phyloP scores from a whole-genome alignment of 352 stramenopile species.

The Pythium sp. region DNA sequence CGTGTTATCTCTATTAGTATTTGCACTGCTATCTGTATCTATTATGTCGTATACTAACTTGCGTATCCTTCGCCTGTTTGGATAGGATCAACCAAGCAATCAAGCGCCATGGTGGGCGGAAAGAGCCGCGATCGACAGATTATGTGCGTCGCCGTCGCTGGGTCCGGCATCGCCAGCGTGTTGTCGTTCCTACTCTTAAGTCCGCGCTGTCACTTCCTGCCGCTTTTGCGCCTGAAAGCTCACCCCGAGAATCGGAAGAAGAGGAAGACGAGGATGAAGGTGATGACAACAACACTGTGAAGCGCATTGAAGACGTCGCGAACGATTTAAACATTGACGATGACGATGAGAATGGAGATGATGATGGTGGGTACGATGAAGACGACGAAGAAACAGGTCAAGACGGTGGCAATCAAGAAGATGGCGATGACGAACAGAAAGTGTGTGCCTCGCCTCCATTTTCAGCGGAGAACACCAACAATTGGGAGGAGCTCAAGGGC shows the following conservation, averaged over 20 bases:
- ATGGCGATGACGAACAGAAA: constrained; percentile 2
- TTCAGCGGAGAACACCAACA: constrained; percentile 2
- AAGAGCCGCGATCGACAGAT: constrained; percentile 51
- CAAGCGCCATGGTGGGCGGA: constrained; percentile 54
- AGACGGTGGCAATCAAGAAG: constrained; percentile 3
- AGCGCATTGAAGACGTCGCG: constrained; percentile 3
- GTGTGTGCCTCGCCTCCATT: constrained; percentile 7
- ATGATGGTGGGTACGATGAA: constrained; percentile 29
- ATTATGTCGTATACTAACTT: neutral
- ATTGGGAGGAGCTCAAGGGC: constrained; percentile 8
- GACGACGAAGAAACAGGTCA: constrained; percentile 20
- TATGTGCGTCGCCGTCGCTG: constrained; percentile 69
- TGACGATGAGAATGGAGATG: constrained; percentile 24
- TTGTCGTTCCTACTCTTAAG: constrained; percentile 7
- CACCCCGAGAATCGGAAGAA: neutral
- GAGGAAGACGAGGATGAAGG: constrained; percentile 4
- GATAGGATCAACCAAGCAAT: constrained; percentile 58
- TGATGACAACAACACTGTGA: neutral
- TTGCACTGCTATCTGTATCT: neutral
- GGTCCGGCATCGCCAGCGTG: constrained; percentile 49
- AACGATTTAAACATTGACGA: constrained; percentile 24
- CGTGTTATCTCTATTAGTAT: neutral
- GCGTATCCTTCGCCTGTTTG: neutral
- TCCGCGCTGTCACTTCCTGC: neutral
- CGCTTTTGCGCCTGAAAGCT: neutral